These are phyloP conservation scores for Coemansia sp. DNA, from an alignment of 192 early-diverging fungal species.

Conservation along the genomic window DNA sequence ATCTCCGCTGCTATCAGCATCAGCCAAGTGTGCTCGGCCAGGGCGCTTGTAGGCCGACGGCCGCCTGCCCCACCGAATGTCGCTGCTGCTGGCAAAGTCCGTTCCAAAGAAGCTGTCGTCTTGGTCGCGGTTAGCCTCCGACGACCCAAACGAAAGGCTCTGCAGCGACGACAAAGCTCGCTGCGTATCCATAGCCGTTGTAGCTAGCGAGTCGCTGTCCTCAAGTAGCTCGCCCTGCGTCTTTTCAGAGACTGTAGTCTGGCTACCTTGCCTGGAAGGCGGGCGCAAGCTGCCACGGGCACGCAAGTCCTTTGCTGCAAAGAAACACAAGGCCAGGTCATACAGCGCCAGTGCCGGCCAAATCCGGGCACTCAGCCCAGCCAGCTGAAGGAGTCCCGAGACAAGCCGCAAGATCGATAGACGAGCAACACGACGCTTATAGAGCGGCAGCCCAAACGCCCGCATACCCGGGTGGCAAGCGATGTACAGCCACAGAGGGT, in stretches of 20 bases:
- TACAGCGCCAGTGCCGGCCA: constrained; percentile 5
- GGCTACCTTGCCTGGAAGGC: constrained; percentile 2
- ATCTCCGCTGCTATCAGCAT: constrained; percentile 20
- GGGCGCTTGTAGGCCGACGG: not conserved
- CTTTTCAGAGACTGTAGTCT: not conserved
- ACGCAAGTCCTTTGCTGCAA: constrained; percentile 11
- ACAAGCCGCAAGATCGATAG: constrained; percentile 16
- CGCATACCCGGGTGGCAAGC: constrained; percentile 33
- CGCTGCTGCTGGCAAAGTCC: constrained; percentile 5
- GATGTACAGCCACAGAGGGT: constrained; percentile 41
- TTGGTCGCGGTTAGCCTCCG: constrained; percentile 42
- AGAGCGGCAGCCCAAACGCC: constrained; percentile 25
- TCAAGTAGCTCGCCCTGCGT: not conserved
- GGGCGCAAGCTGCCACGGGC: constrained; percentile 13
- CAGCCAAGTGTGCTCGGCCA: not conserved
- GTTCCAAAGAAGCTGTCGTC: constrained; percentile 26
- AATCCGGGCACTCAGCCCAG: not conserved
- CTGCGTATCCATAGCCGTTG: constrained; percentile 1
- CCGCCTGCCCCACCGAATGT: not conserved
- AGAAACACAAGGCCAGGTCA: constrained; percentile 23
- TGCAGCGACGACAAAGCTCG: constrained; percentile 24
- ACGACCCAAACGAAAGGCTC: constrained; percentile 37
- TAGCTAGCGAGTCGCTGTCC: not conserved
- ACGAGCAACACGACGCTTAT: constrained; percentile 16
- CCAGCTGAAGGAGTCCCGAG: constrained; percentile 9